These are phyloP conservation scores for Senna tora DNA, from an alignment of 306 rosid species.

Conservation along the genomic window DNA sequence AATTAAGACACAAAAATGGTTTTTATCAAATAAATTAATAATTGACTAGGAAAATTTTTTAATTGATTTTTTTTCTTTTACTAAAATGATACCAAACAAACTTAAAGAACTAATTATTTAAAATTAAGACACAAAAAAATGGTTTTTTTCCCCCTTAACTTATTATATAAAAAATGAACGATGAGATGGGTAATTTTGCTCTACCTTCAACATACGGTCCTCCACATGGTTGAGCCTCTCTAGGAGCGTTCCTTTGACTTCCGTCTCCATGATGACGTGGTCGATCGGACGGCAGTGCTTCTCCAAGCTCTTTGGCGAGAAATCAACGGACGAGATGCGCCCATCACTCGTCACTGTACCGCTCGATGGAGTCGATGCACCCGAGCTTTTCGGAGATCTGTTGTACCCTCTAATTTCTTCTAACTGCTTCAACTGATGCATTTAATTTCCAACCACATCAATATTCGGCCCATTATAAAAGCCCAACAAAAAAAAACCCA, in stretches of 20 bases:
- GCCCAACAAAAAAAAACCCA: too few relatives aligned
- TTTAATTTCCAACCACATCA: background rate
- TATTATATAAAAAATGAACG: too few relatives aligned
- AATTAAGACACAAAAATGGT: too few relatives aligned
- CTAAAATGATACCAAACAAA: too few relatives aligned
- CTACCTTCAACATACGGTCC: constrained; percentile 74
- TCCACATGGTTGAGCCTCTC: constrained; percentile 73
- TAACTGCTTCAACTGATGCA: background rate
- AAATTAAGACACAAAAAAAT: too few relatives aligned
- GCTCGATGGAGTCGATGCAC: constrained; percentile 28
- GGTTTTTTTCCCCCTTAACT: too few relatives aligned
- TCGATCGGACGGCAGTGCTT: constrained; percentile 88
- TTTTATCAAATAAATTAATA: too few relatives aligned
- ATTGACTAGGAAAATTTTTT: too few relatives aligned
- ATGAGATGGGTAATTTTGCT: background rate
- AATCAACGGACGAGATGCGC: constrained; percentile 42
- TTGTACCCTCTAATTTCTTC: constrained; percentile 14
- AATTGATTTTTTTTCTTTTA: too few relatives aligned
- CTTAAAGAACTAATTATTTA: too few relatives aligned
- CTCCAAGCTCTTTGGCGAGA: constrained; percentile 74
- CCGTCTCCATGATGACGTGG: constrained; percentile 60
- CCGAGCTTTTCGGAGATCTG: background rate
- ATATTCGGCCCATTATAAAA: background rate
- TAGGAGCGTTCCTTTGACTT: constrained; percentile 69
- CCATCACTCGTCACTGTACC: constrained; percentile 40